These are phyloP conservation scores for Aegilops sharonensis DNA, from an alignment of 176 grass and related monocot genomes.

Conservation along the genomic window DNA sequence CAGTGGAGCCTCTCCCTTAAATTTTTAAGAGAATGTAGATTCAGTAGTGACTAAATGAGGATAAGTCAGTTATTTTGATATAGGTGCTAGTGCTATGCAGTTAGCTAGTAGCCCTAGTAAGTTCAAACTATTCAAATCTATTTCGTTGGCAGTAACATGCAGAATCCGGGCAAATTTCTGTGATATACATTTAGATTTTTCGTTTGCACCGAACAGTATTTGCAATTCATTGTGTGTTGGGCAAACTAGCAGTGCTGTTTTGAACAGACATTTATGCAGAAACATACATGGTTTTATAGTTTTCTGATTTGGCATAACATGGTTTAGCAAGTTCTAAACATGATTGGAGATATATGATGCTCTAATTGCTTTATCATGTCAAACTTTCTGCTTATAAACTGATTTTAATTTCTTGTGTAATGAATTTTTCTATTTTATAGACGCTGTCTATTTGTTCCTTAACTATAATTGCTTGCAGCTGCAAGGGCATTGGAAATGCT, in stretches of 20 bases:
- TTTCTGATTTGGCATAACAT: background rate
- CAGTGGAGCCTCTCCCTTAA: too few relatives aligned
- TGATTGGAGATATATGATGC: background rate
- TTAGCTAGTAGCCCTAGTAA: background rate
- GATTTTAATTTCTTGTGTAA: background rate
- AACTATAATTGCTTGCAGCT: constrained; percentile 31
- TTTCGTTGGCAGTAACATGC: background rate
- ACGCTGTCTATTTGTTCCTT: background rate
- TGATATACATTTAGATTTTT: background rate
- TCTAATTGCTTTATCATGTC: background rate
- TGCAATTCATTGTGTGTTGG: background rate
- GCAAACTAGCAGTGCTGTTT: background rate
- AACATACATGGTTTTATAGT: background rate
- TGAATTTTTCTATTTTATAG: background rate
- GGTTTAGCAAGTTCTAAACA: background rate
- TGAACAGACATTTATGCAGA: background rate
- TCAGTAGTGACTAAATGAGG: background rate
- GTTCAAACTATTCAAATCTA: background rate
- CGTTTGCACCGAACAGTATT: background rate
- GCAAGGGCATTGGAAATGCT: constrained; percentile 57
- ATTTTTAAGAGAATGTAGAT: too few relatives aligned
- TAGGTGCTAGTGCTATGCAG: background rate
- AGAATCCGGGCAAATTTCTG: background rate
- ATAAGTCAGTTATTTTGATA: background rate
- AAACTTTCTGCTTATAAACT: background rate